Evolutionary conservation across 78 protist species (phyloP).

Genomic region (Dictyostelium capitatum): DNA sequence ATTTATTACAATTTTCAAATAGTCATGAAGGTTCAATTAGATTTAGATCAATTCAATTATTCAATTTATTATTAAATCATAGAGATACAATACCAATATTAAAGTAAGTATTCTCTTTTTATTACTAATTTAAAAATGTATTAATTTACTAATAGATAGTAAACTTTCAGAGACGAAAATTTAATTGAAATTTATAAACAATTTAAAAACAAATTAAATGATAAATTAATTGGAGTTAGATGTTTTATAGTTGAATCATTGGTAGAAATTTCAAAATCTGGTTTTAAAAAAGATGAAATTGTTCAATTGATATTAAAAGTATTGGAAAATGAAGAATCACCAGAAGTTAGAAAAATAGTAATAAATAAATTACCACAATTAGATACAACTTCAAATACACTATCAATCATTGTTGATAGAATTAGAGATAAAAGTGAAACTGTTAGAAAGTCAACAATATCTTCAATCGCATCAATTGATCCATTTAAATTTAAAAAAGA

Average conservation of each 20-base stretch:
- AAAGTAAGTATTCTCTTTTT: not conserved
- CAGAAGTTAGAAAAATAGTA: not conserved
- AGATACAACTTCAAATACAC: not conserved
- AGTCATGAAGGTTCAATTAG: not conserved
- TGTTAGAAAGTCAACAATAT: not conserved
- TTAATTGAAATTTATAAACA: not conserved
- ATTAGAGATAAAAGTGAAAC: conserved; percentile 3
- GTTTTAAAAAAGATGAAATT: not conserved
- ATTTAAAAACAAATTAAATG: not conserved
- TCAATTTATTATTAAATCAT: not conserved
- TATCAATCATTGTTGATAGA: not conserved
- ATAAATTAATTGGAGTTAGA: not conserved
- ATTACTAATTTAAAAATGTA: not conserved
- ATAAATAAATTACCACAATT: not conserved
- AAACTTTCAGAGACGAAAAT: not conserved
- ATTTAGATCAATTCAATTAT: not conserved
- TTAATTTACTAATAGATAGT: not conserved
- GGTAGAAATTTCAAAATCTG: not conserved
- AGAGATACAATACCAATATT: not conserved
- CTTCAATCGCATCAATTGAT: not conserved
- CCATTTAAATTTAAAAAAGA: not conserved
- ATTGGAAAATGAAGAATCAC: not conserved
- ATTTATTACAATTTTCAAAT: not conserved
- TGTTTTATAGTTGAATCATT: not conserved
- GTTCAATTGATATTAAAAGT: not conserved